These are phyloP conservation scores for Knoxdaviesia capensis DNA, from an alignment of 2,329 filamentous ascomycete species.

Conservation along the genomic window DNA sequence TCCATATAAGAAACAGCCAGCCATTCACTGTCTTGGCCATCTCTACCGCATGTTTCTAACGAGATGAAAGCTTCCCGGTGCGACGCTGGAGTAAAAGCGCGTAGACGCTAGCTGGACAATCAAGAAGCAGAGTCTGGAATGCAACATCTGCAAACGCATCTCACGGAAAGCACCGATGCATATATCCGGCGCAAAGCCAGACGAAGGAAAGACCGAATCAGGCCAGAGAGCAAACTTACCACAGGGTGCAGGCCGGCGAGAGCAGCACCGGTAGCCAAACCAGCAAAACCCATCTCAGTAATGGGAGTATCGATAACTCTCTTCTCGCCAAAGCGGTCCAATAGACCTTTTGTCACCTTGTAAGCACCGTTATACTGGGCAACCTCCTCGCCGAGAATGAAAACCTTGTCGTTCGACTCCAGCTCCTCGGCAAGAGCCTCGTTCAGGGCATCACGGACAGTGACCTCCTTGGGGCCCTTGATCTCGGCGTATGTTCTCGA, in stretches of 20 bases:
- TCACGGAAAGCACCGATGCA: no score
- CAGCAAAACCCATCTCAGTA: constrained; percentile 88
- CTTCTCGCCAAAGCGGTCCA: constrained; percentile 95
- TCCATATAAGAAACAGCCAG: no score
- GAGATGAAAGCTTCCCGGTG: no score
- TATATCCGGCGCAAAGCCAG: background rate
- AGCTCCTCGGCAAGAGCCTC: constrained; percentile 96
- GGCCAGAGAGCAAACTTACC: constrained; percentile 32
- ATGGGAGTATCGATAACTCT: constrained; percentile 96
- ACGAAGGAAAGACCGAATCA: background rate
- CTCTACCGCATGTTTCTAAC: no score
- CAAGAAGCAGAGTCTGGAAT: no score
- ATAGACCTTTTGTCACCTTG: constrained; percentile 95
- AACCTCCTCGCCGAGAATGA: constrained; percentile 92
- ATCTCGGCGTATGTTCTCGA: constrained; percentile 34
- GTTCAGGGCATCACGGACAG: constrained; percentile 91
- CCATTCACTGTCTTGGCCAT: no score
- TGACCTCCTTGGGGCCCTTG: constrained; percentile 68
- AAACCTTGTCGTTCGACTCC: constrained; percentile 85
- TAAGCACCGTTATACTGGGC: constrained; percentile 99
- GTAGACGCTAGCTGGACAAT: no score
- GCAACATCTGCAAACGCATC: no score
- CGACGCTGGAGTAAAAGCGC: no score
- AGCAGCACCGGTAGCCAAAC: constrained; percentile 85
- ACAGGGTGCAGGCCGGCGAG: constrained; percentile 87